Conservation (phyloP, 2,329 filamentous ascomycete genomes). For the Colletotrichum godetiae region DNA sequence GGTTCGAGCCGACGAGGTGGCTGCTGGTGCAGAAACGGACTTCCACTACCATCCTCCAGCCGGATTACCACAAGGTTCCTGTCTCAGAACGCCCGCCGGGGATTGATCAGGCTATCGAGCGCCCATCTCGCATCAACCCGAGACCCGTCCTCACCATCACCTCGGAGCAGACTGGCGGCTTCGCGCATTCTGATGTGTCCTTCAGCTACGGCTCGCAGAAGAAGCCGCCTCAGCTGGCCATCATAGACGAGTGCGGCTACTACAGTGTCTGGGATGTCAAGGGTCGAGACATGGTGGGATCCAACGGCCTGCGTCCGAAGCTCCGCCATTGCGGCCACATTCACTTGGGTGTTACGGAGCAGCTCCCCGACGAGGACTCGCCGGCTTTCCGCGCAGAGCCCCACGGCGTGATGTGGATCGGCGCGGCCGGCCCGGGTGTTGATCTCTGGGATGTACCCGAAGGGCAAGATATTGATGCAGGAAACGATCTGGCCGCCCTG, state of each 20-base stretch:
- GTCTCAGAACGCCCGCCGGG: conserved; percentile 38
- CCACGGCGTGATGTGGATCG: conserved; percentile 58
- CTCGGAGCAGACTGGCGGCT: conserved; percentile 63
- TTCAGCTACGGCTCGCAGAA: conserved; percentile 66
- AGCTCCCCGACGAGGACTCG: conserved; percentile 43
- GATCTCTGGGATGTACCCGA: conserved; percentile 40
- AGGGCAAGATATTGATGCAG: conserved; percentile 24
- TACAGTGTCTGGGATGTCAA: conserved; percentile 77
- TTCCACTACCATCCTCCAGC: conserved; percentile 63
- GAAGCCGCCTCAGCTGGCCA: conserved; percentile 70
- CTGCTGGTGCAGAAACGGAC: conserved; percentile 64
- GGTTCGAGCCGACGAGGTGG: conserved; percentile 57
- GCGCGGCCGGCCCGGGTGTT: conserved; percentile 39
- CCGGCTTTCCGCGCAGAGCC: conserved; percentile 46
- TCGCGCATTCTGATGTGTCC: conserved; percentile 69
- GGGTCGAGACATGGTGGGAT: conserved; percentile 48
- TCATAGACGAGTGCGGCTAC: conserved; percentile 72
- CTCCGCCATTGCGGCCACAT: conserved; percentile 57
- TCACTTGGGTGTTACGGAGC: conserved; percentile 48
- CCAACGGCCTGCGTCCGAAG: conserved; percentile 47
- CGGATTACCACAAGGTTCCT: conserved; percentile 57
- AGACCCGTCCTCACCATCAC: conserved; percentile 67
- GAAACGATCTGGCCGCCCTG: conserved; percentile 18
- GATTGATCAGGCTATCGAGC: conserved; percentile 38
- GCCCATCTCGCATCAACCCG: conserved; percentile 63